Conservation (phyloP, 768 basidiomycete species). For the Lactarius psammicola region DNA sequence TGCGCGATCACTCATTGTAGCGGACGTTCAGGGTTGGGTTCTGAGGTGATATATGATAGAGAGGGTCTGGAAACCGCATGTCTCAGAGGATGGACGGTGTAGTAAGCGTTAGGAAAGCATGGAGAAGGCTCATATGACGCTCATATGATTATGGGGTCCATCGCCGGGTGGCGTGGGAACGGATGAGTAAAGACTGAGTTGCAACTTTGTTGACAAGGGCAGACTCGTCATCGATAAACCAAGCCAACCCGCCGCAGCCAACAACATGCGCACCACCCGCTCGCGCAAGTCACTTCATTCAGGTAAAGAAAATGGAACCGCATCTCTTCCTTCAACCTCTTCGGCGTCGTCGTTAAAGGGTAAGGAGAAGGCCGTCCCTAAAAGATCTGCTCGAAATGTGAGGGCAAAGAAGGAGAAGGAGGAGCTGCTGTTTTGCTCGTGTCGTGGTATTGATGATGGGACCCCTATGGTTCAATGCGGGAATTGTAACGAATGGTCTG, state of each 20-base stretch:
- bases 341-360: constrained; percentile 11
- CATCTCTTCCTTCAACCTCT: neutral
- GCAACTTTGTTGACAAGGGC: neutral
- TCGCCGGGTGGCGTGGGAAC: constrained; percentile 21
- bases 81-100: neutral
- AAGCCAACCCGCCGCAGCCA: constrained; percentile 12
- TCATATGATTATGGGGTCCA: neutral
- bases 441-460: constrained; percentile 66
- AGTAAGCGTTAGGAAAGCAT: neutral
- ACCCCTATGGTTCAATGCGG: constrained; percentile 75
- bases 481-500: constrained; percentile 67
- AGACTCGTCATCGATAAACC: constrained; percentile 8
- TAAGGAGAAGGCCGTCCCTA: constrained; percentile 20
- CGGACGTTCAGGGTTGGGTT: neutral
- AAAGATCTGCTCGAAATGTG: constrained; percentile 24
- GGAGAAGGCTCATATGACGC: neutral
- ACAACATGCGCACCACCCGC: constrained; percentile 27
- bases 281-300: constrained; percentile 13
- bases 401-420: constrained; percentile 24
- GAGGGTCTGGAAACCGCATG: neutral
- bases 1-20: neutral
- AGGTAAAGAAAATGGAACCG: constrained; percentile 19
- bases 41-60: neutral
- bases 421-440: constrained; percentile 50
- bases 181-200: constrained; percentile 9